phyloP scores from a whole-genome alignment of 352 stramenopile species.

The Phytophthora citricola region DNA sequence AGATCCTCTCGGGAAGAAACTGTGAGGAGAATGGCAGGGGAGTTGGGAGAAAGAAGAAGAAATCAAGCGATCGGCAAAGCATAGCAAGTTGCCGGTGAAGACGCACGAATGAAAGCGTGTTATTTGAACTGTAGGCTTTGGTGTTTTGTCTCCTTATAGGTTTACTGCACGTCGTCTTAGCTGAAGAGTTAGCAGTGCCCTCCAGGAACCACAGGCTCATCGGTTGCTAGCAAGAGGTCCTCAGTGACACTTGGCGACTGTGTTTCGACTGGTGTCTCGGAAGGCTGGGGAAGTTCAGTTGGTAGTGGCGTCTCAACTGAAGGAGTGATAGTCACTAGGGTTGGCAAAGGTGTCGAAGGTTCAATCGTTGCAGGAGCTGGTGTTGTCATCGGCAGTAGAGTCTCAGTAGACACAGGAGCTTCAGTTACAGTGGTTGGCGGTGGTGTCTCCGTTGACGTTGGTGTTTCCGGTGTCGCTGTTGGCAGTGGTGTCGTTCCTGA shows the following conservation, averaged over 20 bases:
- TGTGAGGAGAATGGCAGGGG: neutral
- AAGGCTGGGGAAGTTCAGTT: neutral
- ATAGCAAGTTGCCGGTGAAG: conserved; percentile 24
- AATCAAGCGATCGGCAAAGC: conserved; percentile 14
- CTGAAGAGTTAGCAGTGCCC: conserved; percentile 16
- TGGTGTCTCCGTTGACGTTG: neutral
- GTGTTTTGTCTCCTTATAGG: conserved; percentile 5
- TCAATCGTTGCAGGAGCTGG: neutral
- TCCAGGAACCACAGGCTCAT: conserved; percentile 24
- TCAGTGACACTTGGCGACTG: neutral
- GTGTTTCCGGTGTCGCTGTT: neutral
- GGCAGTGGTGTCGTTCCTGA: neutral
- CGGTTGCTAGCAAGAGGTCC: neutral
- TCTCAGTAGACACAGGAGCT: neutral
- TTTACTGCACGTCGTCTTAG: neutral
- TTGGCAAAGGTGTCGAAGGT: conserved; percentile 17
- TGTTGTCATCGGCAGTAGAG: neutral
- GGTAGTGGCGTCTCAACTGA: neutral
- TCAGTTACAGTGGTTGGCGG: neutral
- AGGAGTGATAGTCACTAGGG: conserved; percentile 1
- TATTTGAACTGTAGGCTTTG: conserved; percentile 25
- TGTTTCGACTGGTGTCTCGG: neutral
- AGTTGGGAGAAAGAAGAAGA: conserved; percentile 2
- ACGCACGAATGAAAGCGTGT: conserved; percentile 35
- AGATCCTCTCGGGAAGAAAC: conserved; percentile 4